Evolutionary conservation across 495 filamentous ascomycete genomes (phyloP), one percentile per base, ranked within the genome.

Genomic region (Pseudomonodictys pantanalensis): DNA sequence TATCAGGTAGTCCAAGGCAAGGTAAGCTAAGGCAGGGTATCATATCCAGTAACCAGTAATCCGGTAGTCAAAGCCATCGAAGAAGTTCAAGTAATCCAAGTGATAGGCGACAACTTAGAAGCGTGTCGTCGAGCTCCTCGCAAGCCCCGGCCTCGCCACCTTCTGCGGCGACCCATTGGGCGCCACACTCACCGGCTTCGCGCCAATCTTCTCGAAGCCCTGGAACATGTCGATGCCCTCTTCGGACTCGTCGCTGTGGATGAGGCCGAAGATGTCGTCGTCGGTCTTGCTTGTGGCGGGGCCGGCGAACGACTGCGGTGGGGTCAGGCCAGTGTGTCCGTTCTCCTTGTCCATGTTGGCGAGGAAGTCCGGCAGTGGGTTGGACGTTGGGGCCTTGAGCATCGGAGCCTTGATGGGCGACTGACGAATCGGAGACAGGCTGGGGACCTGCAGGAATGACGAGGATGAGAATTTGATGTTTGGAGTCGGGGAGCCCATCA

Each of bases 161-260:
- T 64, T 68, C 10, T 38, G 11, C 17, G 65, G 65, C 3, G 60
- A 64, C 18, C 65, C 65, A 30, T 64, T 68, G 7, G 55, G 47
- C 15, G 65, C 57, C 17, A 67, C 59, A 7, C 15, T 18, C 3
- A 50, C 42, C 17, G 55, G n/a, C 7, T 54, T 22, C 15, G 68
- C 83, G 54, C 90, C 90, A 72, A 96, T 96, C 72, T 90, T 91
- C 71, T 90, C 86, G 66, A 96, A 96, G 6, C 90, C 91, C 69
- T 91, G 87, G 50, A 92, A 79, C 53, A 97, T 85, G 72, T 96
- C 83, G 0, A 76, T 62, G 7, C 76, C 73, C 62, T 52, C 52
- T 45, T 78, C 82, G 42, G 81, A 78, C 28, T 79, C 82, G 26
- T 85, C 82, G 22, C 73, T 69, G 69, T 65, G 71, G 61, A 83